phyloP scores from a whole-genome alignment of 2,329 filamentous ascomycete genomes.

The Xylaria sp. region DNA sequence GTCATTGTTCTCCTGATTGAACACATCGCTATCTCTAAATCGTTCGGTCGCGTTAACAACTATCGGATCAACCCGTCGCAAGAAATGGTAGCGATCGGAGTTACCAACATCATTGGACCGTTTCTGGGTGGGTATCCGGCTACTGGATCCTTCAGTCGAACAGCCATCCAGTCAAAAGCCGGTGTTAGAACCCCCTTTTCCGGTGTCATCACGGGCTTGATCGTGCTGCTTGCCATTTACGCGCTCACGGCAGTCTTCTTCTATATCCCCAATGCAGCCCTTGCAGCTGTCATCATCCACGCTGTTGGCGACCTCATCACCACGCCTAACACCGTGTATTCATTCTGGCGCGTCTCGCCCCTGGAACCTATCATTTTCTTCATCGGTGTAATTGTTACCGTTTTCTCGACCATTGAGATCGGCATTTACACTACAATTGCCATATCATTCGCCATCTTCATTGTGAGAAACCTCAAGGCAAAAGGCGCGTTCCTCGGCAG shows the following conservation, averaged over 20 bases:
- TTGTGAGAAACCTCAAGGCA: conserved; percentile 80
- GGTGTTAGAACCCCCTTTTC: conserved; percentile 88
- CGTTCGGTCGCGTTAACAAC: conserved; percentile 92
- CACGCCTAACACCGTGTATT: conserved; percentile 82
- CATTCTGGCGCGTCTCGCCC: conserved; percentile 92
- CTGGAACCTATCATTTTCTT: conserved; percentile 91
- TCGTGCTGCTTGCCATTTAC: conserved; percentile 88
- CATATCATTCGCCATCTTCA: conserved; percentile 68
- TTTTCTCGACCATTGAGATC: conserved; percentile 85
- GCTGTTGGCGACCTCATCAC: conserved; percentile 91
- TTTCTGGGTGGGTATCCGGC: conserved; percentile 90
- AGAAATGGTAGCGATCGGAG: conserved; percentile 89
- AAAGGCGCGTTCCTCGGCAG: conserved; percentile 78
- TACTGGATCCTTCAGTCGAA: conserved; percentile 92
- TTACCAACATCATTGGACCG: conserved; percentile 82
- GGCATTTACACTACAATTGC: conserved; percentile 85
- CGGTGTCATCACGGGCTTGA: conserved; percentile 77
- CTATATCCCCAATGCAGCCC: conserved; percentile 77
- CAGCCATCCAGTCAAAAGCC: conserved; percentile 95
- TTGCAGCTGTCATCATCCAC: conserved; percentile 90
- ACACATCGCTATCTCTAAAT: conserved; percentile 95
- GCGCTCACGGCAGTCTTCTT: conserved; percentile 84
- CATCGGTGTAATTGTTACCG: conserved; percentile 79
- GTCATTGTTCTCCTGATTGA: conserved; percentile 95
- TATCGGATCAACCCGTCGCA: conserved; percentile 95